Conservation (phyloP, 305 asterid genomes). For the Solanum hybrid region DNA sequence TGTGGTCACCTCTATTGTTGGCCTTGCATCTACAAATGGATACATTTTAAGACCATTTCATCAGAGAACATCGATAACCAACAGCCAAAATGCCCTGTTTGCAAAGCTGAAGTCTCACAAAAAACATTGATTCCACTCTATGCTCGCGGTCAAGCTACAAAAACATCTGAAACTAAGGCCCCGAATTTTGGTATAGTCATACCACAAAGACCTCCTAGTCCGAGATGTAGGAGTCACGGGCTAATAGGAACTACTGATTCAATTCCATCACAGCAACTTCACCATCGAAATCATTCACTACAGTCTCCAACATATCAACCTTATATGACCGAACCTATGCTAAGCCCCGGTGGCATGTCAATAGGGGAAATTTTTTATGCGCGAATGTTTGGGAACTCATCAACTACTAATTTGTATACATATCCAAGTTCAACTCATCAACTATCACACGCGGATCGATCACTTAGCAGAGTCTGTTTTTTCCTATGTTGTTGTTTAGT, state of each 20-base stretch:
- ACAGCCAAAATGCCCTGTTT: constrained; percentile 49
- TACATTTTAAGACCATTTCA: constrained; percentile 6
- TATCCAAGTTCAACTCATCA: background rate
- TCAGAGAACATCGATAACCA: constrained; percentile 10
- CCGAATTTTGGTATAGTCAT: constrained; percentile 3
- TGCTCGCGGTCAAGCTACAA: constrained; percentile 33
- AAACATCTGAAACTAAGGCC: constrained; percentile 5
- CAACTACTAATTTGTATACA: too few relatives aligned
- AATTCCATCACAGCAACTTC: too few relatives aligned
- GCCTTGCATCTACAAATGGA: constrained; percentile 73
- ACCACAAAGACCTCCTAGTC: constrained; percentile 41
- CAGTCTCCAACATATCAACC: too few relatives aligned
- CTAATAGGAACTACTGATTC: too few relatives aligned
- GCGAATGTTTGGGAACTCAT: too few relatives aligned
- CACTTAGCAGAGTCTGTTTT: constrained; percentile 49
- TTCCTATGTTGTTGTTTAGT: constrained; percentile 57
- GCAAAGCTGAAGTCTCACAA: constrained; percentile 35
- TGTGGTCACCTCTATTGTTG: constrained; percentile 87
- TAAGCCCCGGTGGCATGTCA: too few relatives aligned
- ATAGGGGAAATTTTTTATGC: too few relatives aligned
- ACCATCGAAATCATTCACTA: too few relatives aligned
- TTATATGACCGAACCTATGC: too few relatives aligned
- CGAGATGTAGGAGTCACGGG: constrained; percentile 7
- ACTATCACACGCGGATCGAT: constrained; percentile 42
- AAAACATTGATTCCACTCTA: constrained; percentile 17